Conservation (phyloP, 1,284 basidiomycete species). For the Baeospora myosura region DNA sequence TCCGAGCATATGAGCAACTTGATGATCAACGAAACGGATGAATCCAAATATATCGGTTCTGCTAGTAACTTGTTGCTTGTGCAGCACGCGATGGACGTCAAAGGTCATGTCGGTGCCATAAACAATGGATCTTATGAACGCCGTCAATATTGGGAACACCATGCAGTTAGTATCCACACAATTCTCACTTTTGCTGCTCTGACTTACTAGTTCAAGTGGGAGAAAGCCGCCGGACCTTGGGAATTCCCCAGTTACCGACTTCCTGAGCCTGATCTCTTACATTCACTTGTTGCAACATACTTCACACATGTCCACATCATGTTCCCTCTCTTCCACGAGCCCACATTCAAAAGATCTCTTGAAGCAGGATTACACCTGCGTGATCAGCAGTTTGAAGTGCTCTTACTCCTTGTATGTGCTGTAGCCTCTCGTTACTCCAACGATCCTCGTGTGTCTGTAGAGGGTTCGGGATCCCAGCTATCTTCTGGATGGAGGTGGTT, state of each 20-base stretch:
- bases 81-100: background rate
- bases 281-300: background rate
- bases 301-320: background rate
- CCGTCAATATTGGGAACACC: background rate
- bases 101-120: background rate
- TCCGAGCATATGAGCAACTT: background rate
- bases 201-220: background rate
- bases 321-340: background rate
- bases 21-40: background rate
- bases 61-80: conserved; percentile 2
- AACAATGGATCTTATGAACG: background rate
- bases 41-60: background rate
- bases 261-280: background rate
- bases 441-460: conserved; percentile 3
- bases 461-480: background rate
- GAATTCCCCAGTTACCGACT: background rate
- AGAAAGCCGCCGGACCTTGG: background rate
- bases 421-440: conserved; percentile 1
- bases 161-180: background rate
- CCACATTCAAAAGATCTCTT: conserved; percentile 1
- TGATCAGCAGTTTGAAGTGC: background rate
- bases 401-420: conserved; percentile 1
- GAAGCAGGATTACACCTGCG: background rate
- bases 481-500: conserved; percentile 1
- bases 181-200: background rate